Percentiles rank a stretch among this genome's conserved stretches.
Conservation (phyloP, 371 early-diverging fungal species). For the Mucor plumbeus region DNA sequence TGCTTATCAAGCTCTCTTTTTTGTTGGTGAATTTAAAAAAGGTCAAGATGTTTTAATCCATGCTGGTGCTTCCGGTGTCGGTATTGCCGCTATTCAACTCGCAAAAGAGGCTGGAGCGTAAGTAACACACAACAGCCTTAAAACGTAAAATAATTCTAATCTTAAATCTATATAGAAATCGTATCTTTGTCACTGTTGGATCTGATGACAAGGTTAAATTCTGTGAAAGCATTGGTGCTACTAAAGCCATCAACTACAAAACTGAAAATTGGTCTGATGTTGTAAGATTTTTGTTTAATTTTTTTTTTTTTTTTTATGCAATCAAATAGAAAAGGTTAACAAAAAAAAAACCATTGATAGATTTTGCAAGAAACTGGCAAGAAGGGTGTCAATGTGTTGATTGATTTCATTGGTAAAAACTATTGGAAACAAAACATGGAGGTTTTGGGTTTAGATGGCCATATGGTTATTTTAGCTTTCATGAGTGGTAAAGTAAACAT, state of each 20-base stretch:
- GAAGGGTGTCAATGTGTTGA: constrained; percentile 71
- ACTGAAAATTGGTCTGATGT: constrained; percentile 61
- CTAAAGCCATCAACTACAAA: constrained; percentile 78
- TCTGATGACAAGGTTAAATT: constrained; percentile 69
- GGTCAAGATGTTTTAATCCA: constrained; percentile 79
- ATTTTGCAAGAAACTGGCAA: constrained; percentile 60
- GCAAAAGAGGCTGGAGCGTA: constrained; percentile 72
- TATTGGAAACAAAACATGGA: constrained; percentile 71
- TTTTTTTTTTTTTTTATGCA: background rate
- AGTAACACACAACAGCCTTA: background rate
- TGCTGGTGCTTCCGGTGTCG: constrained; percentile 82
- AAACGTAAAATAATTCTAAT: background rate
- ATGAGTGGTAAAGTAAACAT: constrained; percentile 53
- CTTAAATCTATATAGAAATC: constrained; percentile 1
- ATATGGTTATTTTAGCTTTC: constrained; percentile 73
- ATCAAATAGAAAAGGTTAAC: background rate
- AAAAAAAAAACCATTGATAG: constrained; percentile 17
- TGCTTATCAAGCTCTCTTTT: constrained; percentile 78
- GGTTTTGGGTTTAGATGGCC: constrained; percentile 72
- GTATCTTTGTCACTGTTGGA: constrained; percentile 75
- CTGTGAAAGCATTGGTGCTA: constrained; percentile 74
- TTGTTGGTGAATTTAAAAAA: constrained; percentile 58
- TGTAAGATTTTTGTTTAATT: constrained; percentile 28
- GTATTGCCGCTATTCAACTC: constrained; percentile 79
- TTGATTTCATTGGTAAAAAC: constrained; percentile 75